A percentile compares a stretch with the other conserved stretches of the same genome.
These are phyloP conservation scores for Talaromyces sp. DNA, from an alignment of 2,329 filamentous ascomycete genomes.

Conservation along the genomic window DNA sequence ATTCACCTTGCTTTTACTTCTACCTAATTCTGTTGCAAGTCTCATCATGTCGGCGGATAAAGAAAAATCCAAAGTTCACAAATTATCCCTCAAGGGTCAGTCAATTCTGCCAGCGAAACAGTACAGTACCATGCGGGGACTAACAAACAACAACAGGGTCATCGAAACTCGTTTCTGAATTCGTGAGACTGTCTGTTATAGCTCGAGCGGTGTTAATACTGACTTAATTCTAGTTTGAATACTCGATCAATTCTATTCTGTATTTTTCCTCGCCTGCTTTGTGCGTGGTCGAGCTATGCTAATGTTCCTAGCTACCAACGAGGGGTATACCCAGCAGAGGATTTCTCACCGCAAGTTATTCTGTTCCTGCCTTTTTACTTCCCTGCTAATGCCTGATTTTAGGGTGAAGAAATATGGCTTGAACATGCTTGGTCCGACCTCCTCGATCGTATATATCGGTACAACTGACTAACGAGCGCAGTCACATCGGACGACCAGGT, in stretches of 20 bases:
- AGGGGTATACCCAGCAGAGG: constrained; percentile 81
- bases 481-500: constrained; percentile 97
- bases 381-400: background rate
- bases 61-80: constrained; percentile 85
- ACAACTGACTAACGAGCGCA: constrained; percentile 28
- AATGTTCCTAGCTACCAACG: constrained; percentile 66
- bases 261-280: constrained; percentile 41
- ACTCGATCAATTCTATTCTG: constrained; percentile 96
- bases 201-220: constrained; percentile 33
- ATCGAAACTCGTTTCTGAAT: constrained; percentile 88
- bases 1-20: background rate
- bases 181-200: constrained; percentile 55
- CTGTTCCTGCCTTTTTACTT: background rate
- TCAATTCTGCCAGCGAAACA: background rate
- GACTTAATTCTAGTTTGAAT: constrained; percentile 63
- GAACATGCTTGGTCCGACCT: constrained; percentile 72
- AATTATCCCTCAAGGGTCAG: constrained; percentile 62
- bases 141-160: constrained; percentile 49
- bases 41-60: constrained; percentile 44
- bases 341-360: constrained; percentile 76
- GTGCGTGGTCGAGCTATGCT: constrained; percentile 15
- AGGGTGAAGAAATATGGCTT: constrained; percentile 98
- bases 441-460: constrained; percentile 1
- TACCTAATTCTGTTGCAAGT: background rate
- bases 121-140: constrained; percentile 13